A percentile compares a stretch with the other conserved stretches of the same genome.
Conservation (phyloP, 176 grass and related monocot genomes). For the Raddia distichophylla region DNA sequence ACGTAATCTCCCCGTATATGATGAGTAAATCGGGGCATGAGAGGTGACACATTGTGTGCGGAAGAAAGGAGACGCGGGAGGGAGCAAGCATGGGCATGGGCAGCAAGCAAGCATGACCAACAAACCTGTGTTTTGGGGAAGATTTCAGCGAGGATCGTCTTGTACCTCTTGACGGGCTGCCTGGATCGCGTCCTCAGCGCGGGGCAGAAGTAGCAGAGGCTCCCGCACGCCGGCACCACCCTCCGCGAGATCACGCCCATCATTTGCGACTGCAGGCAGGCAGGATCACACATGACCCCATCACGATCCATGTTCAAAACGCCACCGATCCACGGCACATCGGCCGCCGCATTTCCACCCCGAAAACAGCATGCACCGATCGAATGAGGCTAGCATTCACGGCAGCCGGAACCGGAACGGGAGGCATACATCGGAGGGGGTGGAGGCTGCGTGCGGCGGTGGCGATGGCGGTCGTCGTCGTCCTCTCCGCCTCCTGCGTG, state of each 20-base stretch:
- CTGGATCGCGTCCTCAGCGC: conserved; percentile 66
- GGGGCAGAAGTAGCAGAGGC: conserved; percentile 82
- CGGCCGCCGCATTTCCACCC: too few relatives aligned
- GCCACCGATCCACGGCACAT: too few relatives aligned
- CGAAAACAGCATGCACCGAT: too few relatives aligned
- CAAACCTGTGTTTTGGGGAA: conserved; percentile 82
- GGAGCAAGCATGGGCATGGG: too few relatives aligned
- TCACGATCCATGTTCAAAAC: background rate
- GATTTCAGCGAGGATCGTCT: conserved; percentile 87
- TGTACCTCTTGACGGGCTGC: conserved; percentile 86
- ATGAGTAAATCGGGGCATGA: background rate
- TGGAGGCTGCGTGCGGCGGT: background rate
- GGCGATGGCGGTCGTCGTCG: background rate
- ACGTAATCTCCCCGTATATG: too few relatives aligned
- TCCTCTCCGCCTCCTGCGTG: conserved; percentile 36
- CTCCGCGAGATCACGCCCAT: conserved; percentile 75
- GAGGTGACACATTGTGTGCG: background rate
- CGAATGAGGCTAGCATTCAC: too few relatives aligned
- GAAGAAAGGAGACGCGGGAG: background rate
- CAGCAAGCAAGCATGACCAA: conserved; percentile 37
- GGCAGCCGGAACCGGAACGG: too few relatives aligned
- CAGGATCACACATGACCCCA: background rate
- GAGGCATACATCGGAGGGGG: too few relatives aligned
- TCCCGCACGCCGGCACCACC: conserved; percentile 61
- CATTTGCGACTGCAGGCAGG: conserved; percentile 44